Base-by-base conservation (phyloP, 2,329 filamentous ascomycete genomes). In the Calonectria multiphialidica region DNA sequence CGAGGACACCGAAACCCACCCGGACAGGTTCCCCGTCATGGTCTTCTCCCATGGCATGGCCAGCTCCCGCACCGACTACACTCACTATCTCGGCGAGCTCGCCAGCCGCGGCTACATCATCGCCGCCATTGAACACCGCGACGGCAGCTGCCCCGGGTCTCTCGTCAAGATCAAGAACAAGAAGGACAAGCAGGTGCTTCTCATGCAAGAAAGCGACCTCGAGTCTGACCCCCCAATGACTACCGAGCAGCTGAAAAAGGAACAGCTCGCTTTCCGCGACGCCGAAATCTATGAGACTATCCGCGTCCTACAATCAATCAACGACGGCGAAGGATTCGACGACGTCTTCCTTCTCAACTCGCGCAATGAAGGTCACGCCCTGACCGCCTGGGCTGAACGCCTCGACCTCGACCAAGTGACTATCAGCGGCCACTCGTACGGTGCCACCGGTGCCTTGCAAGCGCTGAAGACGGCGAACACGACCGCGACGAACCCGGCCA, bases 401-500 rank as follows among this genome's bases (percentile, higher is more conserved):
- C 86, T 94, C 8, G 87, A 92, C 79, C 74, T 85, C 28, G 82
- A 87, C 35, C 85, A 88, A 42, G 86, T 92, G 75, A 86, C 90
- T 55, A 85, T 93, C 10, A 89, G 85, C 4, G 92, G 92, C 0
- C 92, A 93, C 79, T 92, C 90, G 0, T 93, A 91, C 82, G 92
- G 92, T 61, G 92, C 91, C 2, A 93, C 92, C 0, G 87, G 90
- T 3, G 91, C 90, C 0, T 84, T 93, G 23, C 90, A 91, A 71
- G 88, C 89, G 3, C 84, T 93, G n/a, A 88, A 88, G 64, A 84
- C 83, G 42, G 88, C 78, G 28, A 75, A 79, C 45, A 73, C 72
- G 3, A 75, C 74, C 5, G 84, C 9, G 84, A 73, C 57, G 69
- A 84, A 71, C 76, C 78, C 68, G 0, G 88, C 92, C 72, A 85